phyloP scores from a whole-genome alignment of 1,284 basidiomycete species.

The Puccinia triticina region DNA sequence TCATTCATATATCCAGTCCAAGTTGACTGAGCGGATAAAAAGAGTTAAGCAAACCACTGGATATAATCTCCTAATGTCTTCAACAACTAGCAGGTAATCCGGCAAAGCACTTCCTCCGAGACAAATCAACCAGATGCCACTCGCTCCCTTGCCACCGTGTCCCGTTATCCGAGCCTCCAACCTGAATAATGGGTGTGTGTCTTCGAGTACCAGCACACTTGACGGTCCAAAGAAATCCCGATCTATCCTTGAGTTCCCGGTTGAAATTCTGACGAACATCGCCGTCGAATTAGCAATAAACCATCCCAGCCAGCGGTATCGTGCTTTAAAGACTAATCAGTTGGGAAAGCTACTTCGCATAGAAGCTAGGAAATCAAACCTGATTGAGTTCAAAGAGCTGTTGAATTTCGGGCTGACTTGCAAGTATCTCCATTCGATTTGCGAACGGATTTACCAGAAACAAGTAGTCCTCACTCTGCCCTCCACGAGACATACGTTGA shows the following conservation, averaged over 20 bases:
- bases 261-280: constrained; percentile 24
- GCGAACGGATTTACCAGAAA: constrained; percentile 46
- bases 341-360: constrained; percentile 11
- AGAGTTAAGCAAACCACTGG: background rate
- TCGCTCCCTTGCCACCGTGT: background rate
- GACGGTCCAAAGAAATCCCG: background rate
- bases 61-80: constrained; percentile 6
- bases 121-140: background rate
- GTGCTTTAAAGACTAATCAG: constrained; percentile 21
- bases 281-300: constrained; percentile 9
- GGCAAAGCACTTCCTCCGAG: background rate
- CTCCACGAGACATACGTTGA: constrained; percentile 12
- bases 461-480: constrained; percentile 33
- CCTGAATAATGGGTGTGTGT: background rate
- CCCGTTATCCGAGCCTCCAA: background rate
- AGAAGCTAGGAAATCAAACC: constrained; percentile 4
- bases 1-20: background rate
- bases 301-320: constrained; percentile 10
- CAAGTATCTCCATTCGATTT: constrained; percentile 35
- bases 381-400: constrained; percentile 34
- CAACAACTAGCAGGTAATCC: background rate
- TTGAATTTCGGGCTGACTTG: constrained; percentile 30
- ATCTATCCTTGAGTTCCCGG: constrained; percentile 21
- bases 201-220: background rate
- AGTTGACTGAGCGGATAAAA: background rate